These are phyloP conservation scores for Achlya hypogyna DNA, from an alignment of 352 stramenopile species.

Conservation along the genomic window DNA sequence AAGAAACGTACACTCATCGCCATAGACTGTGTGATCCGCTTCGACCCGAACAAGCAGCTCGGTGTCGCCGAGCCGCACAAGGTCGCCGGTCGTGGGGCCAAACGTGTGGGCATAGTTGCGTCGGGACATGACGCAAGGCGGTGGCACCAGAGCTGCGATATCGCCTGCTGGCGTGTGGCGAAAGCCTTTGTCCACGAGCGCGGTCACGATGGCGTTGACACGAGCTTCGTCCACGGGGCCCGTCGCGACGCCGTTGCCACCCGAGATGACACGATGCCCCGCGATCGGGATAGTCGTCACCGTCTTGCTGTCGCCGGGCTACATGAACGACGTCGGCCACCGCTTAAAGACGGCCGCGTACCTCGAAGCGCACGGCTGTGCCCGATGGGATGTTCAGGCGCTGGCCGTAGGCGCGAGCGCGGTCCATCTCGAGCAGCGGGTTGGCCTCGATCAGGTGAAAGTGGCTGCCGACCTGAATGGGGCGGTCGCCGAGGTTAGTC, in stretches of 20 bases:
- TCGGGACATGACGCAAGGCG: constrained; percentile 40
- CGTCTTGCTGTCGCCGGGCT: constrained; percentile 91
- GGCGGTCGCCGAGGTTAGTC: constrained; percentile 92
- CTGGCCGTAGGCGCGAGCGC: constrained; percentile 83
- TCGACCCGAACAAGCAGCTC: constrained; percentile 87
- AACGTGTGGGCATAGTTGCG: constrained; percentile 87
- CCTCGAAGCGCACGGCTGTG: constrained; percentile 91
- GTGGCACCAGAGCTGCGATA: not conserved
- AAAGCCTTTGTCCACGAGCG: constrained; percentile 42
- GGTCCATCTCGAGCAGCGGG: constrained; percentile 91
- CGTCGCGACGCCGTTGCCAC: constrained; percentile 83
- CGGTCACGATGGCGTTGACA: constrained; percentile 47
- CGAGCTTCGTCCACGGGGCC: constrained; percentile 57
- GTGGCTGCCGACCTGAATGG: constrained; percentile 91
- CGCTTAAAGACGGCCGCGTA: not conserved
- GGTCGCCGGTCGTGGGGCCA: constrained; percentile 91
- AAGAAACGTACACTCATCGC: constrained; percentile 43
- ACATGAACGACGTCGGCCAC: not conserved
- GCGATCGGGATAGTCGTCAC: constrained; percentile 90
- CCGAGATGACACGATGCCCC: constrained; percentile 78
- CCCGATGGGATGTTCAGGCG: constrained; percentile 91
- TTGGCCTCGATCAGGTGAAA: constrained; percentile 97
- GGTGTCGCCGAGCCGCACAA: constrained; percentile 90
- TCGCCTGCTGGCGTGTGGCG: constrained; percentile 41
- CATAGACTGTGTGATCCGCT: constrained; percentile 75